Percentiles rank a stretch among this genome's conserved stretches.
Evolutionary conservation across 352 stramenopile species (phyloP).

Genomic region (Phytophthora pseudosyringae): DNA sequence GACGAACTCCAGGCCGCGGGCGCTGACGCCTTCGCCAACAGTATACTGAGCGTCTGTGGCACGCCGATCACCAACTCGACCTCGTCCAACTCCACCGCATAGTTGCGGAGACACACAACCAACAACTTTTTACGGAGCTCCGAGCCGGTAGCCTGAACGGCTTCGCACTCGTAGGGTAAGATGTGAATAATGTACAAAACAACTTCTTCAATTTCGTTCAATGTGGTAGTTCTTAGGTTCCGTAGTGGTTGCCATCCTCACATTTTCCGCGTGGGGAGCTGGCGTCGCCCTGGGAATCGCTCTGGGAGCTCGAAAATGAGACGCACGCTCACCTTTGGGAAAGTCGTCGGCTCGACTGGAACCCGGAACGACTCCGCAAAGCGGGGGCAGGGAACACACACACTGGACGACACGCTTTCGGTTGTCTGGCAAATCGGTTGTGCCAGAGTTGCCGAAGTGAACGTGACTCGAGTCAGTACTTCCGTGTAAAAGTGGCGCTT

Average conservation of each 20-base stretch:
- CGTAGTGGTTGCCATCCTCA: background rate
- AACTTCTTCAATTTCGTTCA: conserved; percentile 8
- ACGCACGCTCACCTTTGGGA: conserved; percentile 27
- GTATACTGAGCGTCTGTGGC: conserved; percentile 40
- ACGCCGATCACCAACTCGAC: conserved; percentile 22
- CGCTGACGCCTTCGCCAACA: conserved; percentile 33
- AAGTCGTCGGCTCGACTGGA: conserved; percentile 24
- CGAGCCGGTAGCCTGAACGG: background rate
- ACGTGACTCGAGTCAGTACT: conserved; percentile 36
- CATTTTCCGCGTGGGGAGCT: background rate
- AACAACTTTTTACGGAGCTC: background rate
- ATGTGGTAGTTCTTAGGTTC: background rate
- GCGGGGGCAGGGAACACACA: conserved; percentile 20
- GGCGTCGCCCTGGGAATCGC: conserved; percentile 11
- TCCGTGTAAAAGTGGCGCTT: conserved; percentile 45
- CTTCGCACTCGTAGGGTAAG: background rate
- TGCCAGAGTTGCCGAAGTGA: conserved; percentile 27
- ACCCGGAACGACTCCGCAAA: conserved; percentile 23
- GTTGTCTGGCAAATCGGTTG: conserved; percentile 12
- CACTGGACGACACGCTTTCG: background rate
- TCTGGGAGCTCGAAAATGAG: conserved; percentile 16
- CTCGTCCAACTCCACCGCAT: conserved; percentile 29
- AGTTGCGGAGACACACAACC: conserved; percentile 10
- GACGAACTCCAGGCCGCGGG: conserved; percentile 39
- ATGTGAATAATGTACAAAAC: conserved; percentile 22